Evolutionary conservation across 768 basidiomycete genomes (phyloP).

Genomic region (Lactifluus echinatus): DNA sequence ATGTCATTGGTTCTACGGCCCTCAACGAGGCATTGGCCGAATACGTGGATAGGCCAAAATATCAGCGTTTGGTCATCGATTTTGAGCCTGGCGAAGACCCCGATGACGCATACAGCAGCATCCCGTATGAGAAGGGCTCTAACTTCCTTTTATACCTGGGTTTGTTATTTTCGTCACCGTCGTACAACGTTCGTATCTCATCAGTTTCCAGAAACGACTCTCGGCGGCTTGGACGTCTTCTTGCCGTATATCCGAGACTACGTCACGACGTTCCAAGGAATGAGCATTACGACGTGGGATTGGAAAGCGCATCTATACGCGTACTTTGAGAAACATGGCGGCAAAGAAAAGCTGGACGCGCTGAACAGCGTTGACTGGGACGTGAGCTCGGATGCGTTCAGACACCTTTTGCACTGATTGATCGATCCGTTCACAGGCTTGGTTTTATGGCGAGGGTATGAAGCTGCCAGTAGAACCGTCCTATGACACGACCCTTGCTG

Average conservation of each 20-base stretch:
- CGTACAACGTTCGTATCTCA: neutral
- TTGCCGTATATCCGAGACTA: slow-evolving; percentile 80
- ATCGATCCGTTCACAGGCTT: slow-evolving; percentile 38
- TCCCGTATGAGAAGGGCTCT: slow-evolving; percentile 87
- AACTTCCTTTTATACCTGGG: slow-evolving; percentile 84
- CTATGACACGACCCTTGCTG: slow-evolving; percentile 67
- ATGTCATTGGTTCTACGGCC: slow-evolving; percentile 62
- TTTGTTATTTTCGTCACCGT: slow-evolving; percentile 27
- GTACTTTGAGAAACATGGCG: slow-evolving; percentile 55
- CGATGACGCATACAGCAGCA: slow-evolving; percentile 62
- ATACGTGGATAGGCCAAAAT: slow-evolving; percentile 55
- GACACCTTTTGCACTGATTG: neutral
- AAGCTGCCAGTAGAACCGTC: slow-evolving; percentile 65
- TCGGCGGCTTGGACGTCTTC: slow-evolving; percentile 81
- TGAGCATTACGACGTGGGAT: slow-evolving; percentile 73
- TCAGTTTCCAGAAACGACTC: slow-evolving; percentile 42
- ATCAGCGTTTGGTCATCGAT: slow-evolving; percentile 71
- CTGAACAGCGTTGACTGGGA: slow-evolving; percentile 73
- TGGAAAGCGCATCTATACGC: slow-evolving; percentile 76
- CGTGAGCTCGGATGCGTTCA: slow-evolving; percentile 34
- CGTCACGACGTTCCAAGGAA: slow-evolving; percentile 69
- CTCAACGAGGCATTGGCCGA: slow-evolving; percentile 62
- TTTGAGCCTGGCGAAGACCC: slow-evolving; percentile 69
- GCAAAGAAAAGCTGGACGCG: slow-evolving; percentile 49
- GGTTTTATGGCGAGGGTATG: slow-evolving; percentile 75